Conservation (phyloP, 768 basidiomycete species). For the Phanerodontia chrysosporium region DNA sequence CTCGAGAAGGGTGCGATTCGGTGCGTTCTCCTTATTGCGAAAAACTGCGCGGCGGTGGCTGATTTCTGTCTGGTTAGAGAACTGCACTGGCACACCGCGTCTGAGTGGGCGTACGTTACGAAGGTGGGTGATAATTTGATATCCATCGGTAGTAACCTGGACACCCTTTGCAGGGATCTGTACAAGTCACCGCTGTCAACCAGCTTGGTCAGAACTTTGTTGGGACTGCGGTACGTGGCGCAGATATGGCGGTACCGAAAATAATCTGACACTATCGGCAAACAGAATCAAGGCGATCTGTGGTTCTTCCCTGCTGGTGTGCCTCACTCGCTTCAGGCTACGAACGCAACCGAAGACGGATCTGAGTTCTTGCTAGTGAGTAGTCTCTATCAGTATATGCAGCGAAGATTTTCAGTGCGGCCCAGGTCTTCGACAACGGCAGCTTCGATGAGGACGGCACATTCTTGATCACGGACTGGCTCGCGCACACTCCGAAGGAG, state of each 20-base stretch:
- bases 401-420: background rate
- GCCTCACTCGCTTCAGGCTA: slow-evolving; percentile 13
- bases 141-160: too few relatives aligned
- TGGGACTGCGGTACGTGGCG: slow-evolving; percentile 39
- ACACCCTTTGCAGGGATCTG: slow-evolving; percentile 10
- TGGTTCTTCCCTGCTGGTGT: slow-evolving; percentile 16
- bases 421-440: slow-evolving; percentile 32
- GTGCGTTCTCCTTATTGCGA: too few relatives aligned
- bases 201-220: slow-evolving; percentile 45
- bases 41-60: too few relatives aligned
- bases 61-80: slow-evolving; percentile 11
- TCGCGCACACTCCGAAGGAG: slow-evolving; percentile 29
- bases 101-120: slow-evolving; percentile 25
- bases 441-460: slow-evolving; percentile 29
- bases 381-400: background rate
- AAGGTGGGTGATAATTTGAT: slow-evolving; percentile 24
- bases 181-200: slow-evolving; percentile 34
- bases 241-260: too few relatives aligned
- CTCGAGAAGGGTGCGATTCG: slow-evolving; percentile 24
- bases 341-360: slow-evolving; percentile 25
- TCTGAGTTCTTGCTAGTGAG: slow-evolving; percentile 22
- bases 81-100: slow-evolving; percentile 27
- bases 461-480: slow-evolving; percentile 30
- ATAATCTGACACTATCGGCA: too few relatives aligned
- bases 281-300: slow-evolving; percentile 11